Conservation (phyloP, 2,329 filamentous ascomycete genomes). For the Dactylellina cionopaga region DNA sequence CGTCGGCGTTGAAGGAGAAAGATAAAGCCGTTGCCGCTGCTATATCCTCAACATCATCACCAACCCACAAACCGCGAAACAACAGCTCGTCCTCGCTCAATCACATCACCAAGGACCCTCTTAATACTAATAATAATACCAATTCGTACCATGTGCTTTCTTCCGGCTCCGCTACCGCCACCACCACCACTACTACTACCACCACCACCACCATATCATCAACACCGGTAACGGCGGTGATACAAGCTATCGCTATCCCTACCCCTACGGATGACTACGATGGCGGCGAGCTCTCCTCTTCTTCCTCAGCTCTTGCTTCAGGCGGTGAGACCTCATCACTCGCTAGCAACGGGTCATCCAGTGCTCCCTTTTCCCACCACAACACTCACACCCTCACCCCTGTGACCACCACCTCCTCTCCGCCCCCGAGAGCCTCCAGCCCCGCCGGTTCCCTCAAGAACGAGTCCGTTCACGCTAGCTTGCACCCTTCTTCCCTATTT, state of each 20-base stretch:
- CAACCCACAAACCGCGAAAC: constrained; percentile 67
- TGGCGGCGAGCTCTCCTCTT: constrained; percentile 29
- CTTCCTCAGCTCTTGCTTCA: constrained; percentile 36
- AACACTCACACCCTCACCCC: constrained; percentile 49
- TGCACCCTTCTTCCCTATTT: background rate
- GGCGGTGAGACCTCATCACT: constrained; percentile 47
- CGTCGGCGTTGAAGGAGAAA: constrained; percentile 66
- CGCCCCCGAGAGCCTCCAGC: constrained; percentile 44
- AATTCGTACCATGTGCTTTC: constrained; percentile 59
- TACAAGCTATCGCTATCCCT: constrained; percentile 49
- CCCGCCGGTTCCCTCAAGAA: constrained; percentile 46
- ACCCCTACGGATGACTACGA: constrained; percentile 52
- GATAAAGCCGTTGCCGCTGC: constrained; percentile 38
- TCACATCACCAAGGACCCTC: constrained; percentile 60
- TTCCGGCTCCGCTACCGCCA: constrained; percentile 1
- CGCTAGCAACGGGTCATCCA: constrained; percentile 49
- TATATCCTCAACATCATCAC: constrained; percentile 55
- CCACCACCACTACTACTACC: background rate
- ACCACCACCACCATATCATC: background rate
- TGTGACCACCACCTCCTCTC: constrained; percentile 51
- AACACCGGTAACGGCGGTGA: constrained; percentile 24
- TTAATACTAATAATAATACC: constrained; percentile 56
- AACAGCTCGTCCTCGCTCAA: constrained; percentile 69
- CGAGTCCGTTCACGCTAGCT: too few relatives aligned
- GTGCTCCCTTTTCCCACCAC: constrained; percentile 37